Percentiles rank a stretch among this genome's conserved stretches.
These are phyloP conservation scores for Gnomoniopsis smithogilvyi DNA, from an alignment of 2,329 filamentous ascomycete species.

Conservation along the genomic window DNA sequence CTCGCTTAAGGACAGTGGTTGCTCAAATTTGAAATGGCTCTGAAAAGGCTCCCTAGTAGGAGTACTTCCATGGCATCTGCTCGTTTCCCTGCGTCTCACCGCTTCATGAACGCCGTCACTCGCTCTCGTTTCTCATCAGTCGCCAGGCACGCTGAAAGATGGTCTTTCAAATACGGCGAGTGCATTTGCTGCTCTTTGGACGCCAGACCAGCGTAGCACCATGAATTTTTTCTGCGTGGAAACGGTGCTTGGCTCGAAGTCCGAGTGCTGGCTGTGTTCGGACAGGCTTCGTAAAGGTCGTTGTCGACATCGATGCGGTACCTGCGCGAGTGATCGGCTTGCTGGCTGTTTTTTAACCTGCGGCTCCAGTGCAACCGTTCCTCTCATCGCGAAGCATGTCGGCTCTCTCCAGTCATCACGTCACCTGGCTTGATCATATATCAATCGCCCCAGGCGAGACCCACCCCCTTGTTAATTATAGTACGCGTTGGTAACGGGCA, in stretches of 20 bases:
- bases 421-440: neutral
- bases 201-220: neutral
- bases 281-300: neutral
- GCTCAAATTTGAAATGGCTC: neutral
- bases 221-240: neutral
- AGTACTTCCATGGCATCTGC: neutral
- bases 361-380: neutral
- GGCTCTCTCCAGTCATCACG: neutral
- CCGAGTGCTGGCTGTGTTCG: neutral
- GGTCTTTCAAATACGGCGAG: neutral
- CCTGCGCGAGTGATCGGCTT: neutral
- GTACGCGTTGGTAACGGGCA: conserved; percentile 7
- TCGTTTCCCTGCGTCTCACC: neutral
- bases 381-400: neutral
- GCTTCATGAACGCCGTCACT: neutral
- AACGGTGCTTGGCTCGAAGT: neutral
- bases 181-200: neutral
- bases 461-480: conserved; percentile 5
- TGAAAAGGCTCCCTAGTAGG: neutral
- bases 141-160: neutral
- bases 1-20: neutral
- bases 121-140: neutral
- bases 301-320: neutral
- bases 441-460: neutral
- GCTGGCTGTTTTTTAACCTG: neutral